A percentile compares a stretch with the other conserved stretches of the same genome.
Evolutionary conservation across 106 monocot genomes (phyloP).

Genomic region (Dendrobium nobile): DNA sequence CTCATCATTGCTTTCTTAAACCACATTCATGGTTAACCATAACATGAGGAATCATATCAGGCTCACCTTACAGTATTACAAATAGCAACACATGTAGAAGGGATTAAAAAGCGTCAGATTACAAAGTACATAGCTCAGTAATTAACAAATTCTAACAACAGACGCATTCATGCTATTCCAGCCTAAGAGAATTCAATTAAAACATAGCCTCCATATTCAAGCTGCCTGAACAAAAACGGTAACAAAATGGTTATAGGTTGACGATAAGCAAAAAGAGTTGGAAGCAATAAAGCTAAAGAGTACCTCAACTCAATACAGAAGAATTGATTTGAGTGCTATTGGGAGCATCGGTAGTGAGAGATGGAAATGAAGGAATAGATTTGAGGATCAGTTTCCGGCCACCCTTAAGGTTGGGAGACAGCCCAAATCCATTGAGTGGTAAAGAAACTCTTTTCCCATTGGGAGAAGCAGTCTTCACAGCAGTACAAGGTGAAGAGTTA

Average conservation of each 20-base stretch:
- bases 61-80: neutral
- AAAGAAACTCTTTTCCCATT: conserved; percentile 81
- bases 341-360: conserved; percentile 30
- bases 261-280: neutral
- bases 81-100: neutral
- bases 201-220: neutral
- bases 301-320: neutral
- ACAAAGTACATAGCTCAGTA: neutral
- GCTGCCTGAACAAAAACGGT: neutral
- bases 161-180: neutral
- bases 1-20: neutral
- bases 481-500: conserved; percentile 32
- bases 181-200: too few relatives aligned
- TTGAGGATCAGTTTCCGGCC: conserved; percentile 72
- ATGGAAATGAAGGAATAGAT: conserved; percentile 84
- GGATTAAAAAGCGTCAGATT: neutral
- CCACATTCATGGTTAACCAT: neutral
- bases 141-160: neutral
- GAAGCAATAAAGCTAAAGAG: too few relatives aligned
- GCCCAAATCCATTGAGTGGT: conserved; percentile 30
- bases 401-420: conserved; percentile 51
- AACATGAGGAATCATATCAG: neutral
- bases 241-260: neutral
- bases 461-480: conserved; percentile 63
- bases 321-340: neutral